Base-by-base conservation (phyloP, 2,329 filamentous ascomycete genomes). In the Fusarium haematococcum region DNA sequence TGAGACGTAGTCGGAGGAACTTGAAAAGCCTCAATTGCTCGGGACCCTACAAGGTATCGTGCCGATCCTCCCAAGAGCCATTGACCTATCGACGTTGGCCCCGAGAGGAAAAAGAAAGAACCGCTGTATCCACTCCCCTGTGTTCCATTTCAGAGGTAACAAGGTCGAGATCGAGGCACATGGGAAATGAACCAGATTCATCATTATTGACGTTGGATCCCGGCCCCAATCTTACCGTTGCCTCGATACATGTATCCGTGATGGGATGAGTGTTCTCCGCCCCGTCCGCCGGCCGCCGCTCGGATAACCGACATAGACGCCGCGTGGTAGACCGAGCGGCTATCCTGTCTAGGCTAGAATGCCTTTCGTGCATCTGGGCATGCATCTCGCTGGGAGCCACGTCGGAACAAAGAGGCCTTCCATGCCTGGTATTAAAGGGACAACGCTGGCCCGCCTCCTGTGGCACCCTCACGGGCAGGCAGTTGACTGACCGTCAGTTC, bases 41-140 rank as follows among this genome's bases (percentile, higher is more conserved):
- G 50, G 35, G 63, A 71, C 69, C 69, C 61, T 77, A 67, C 65
- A 65, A 63, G 71, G 27, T 59, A 66, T 73, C 63, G 27, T 68
- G 63, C 68, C 63, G 76, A 78, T 78, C 73, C 61, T 63, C 43
- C 48, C 58, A 67, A 45, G 61, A 68, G 66, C 63, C 74, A 75
- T 78, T 77, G 75, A 54, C 76, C 76, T 78, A 78, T 78, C 56
- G 70, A 66, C 66, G 50, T 66, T 62, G 41, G 35, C 63, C 48
- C 69, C 56, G 30, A 27, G 50, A 63, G 18, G 48, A 67, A 65
- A 71, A 63, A 63, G 58, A 27, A 27, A 70, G 54, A 61, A 45
- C n/a, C 13, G 41, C 32, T 10, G 67, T 68, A 59, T 69, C 75
- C 72, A 77, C 67, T 75, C 69, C 67, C 52, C 41, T 64, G 33